Evolutionary conservation across 192 early-diverging fungal genomes (phyloP), one percentile per base, ranked within the genome.

Genomic region (Coemansia reversa): DNA sequence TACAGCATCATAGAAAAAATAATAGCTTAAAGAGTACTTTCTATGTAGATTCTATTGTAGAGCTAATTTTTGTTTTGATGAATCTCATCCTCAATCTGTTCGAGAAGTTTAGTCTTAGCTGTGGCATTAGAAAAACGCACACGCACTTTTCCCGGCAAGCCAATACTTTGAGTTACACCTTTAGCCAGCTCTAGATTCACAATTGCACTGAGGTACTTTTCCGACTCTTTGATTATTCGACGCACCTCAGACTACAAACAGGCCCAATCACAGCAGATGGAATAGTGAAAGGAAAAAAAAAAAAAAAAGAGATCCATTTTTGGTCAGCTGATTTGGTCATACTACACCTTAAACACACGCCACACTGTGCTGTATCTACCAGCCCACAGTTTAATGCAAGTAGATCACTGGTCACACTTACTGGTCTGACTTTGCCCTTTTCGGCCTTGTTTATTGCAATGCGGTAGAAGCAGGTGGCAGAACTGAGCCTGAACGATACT

Each of bases 171-270:
- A 23, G 35, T 29, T 6, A 49, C 55, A 18, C 68, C 71, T 42
- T 58, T 60, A 28, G 28, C 61, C 28, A 80, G 72, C 66, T 75
- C 72, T 35, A 62, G 65, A 66, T 80, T 80, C 18, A 80, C 66
- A 16, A 80, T 56, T 16, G 56, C 62, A 55, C 62, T 69, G 20
- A 80, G 72, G 54, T 80, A 75, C 35, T 67, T 66, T n/a, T 72
- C 47, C 55, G 78, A 67, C 27, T 80, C 78, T 23, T 45, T n/a
- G 62, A 80, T 67, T 33, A 75, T 55, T 52, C 58, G 67, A 55
- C 69, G 78, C 24, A 80, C 62, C 28, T 75, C 55, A 47, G 55
- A 62, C 78, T 80, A 80, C 55, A 75, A 14, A 45, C 24, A 28
- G 28, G 3, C 12, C 19, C 54, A 56, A 56, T 33, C 27, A 18